These are phyloP conservation scores for Globisporangium cystogenes DNA, from an alignment of 352 stramenopile species.

Conservation along the genomic window DNA sequence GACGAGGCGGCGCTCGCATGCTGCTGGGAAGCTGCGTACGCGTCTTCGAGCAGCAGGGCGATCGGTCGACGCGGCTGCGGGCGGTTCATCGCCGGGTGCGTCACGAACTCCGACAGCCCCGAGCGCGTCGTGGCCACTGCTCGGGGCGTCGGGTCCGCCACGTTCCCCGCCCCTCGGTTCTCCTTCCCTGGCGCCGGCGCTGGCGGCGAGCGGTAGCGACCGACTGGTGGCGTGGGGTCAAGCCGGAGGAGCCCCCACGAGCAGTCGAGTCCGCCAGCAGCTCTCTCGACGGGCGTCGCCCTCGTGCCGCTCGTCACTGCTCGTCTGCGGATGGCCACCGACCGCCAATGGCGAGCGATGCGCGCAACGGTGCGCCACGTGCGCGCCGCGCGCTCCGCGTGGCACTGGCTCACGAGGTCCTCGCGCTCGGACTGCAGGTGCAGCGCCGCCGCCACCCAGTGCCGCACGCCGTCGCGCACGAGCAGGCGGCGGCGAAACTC, in stretches of 20 bases:
- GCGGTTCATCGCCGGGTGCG: slow-evolving; percentile 18
- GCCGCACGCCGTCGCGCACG: slow-evolving; percentile 12
- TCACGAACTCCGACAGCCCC: slow-evolving; percentile 26
- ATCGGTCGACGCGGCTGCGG: slow-evolving; percentile 31
- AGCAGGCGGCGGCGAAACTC: slow-evolving; percentile 15
- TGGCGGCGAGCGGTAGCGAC: slow-evolving; percentile 1
- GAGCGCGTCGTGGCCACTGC: not conserved
- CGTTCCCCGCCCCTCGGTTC: not conserved
- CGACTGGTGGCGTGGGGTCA: not conserved
- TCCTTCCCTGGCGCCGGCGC: not conserved
- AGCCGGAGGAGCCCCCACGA: not conserved
- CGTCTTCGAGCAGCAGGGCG: slow-evolving; percentile 18
- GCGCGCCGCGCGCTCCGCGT: slow-evolving; percentile 8
- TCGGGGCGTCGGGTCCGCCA: not conserved
- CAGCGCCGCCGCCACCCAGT: slow-evolving; percentile 16
- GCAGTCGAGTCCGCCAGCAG: not conserved
- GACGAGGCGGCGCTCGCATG: not conserved
- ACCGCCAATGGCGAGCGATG: slow-evolving; percentile 16
- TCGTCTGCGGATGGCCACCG: slow-evolving; percentile 3
- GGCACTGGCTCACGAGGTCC: slow-evolving; percentile 1
- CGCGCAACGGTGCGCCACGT: slow-evolving; percentile 14
- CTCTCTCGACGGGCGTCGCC: not conserved
- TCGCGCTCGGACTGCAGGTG: slow-evolving; percentile 13
- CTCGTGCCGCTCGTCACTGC: not conserved
- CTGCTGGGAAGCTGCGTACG: not conserved